Conservation (phyloP, 805 yeast species). For the Starmerella vitae region DNA sequence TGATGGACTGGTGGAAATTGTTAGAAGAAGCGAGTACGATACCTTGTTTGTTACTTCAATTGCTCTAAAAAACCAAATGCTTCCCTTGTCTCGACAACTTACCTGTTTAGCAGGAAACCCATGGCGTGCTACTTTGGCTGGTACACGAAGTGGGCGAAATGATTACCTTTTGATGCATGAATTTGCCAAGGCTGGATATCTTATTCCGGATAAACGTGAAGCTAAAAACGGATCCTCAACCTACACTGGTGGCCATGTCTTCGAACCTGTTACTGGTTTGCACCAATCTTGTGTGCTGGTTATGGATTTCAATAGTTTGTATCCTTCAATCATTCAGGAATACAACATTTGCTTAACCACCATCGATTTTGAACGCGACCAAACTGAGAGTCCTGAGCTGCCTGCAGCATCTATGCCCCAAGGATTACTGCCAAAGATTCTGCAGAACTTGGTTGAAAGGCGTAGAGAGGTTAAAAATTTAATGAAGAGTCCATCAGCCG, state of each 20-base stretch:
- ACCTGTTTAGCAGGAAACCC: slow-evolving; percentile 94
- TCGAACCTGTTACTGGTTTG: slow-evolving; percentile 91
- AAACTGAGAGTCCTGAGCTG: slow-evolving; percentile 31
- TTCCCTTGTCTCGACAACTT: slow-evolving; percentile 78
- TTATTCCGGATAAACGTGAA: slow-evolving; percentile 61
- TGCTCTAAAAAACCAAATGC: slow-evolving; percentile 68
- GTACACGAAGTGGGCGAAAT: slow-evolving; percentile 92
- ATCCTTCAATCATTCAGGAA: slow-evolving; percentile 95
- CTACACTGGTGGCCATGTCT: slow-evolving; percentile 85
- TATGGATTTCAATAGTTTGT: slow-evolving; percentile 95
- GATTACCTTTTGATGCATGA: slow-evolving; percentile 88
- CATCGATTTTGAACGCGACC: slow-evolving; percentile 41
- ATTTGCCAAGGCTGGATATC: slow-evolving; percentile 61
- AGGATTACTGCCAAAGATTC: slow-evolving; percentile 78
- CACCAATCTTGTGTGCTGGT: slow-evolving; percentile 81
- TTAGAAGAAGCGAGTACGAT: slow-evolving; percentile 53
- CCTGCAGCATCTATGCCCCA: slow-evolving; percentile 33
- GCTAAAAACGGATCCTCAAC: slow-evolving; percentile 32
- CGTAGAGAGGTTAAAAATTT: slow-evolving; percentile 86
- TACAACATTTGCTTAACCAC: slow-evolving; percentile 95
- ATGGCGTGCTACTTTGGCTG: slow-evolving; percentile 88
- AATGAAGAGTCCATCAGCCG: slow-evolving; percentile 59
- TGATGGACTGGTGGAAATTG: slow-evolving; percentile 48
- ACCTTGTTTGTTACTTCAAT: slow-evolving; percentile 62
- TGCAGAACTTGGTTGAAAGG: slow-evolving; percentile 72